These are phyloP conservation scores for Nitzschia putrida DNA, from an alignment of 108 stramenopile genomes.

Conservation along the genomic window DNA sequence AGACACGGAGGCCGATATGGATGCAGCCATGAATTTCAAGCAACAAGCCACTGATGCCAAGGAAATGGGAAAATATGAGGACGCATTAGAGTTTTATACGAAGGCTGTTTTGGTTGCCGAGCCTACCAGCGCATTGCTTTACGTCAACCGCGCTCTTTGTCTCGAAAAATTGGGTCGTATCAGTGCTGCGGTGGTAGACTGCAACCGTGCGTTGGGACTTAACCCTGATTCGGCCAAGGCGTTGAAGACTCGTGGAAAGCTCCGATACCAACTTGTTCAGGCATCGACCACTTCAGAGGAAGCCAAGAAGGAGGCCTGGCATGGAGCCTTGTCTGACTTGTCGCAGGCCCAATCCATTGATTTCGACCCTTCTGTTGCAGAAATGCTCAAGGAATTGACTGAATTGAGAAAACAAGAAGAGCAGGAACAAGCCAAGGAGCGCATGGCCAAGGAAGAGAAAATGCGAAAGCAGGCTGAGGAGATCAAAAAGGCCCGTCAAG, in stretches of 20 bases:
- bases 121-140: slow-evolving; percentile 74
- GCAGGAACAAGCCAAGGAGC: slow-evolving; percentile 55
- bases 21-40: slow-evolving; percentile 66
- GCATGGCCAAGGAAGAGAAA: slow-evolving; percentile 69
- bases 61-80: slow-evolving; percentile 49
- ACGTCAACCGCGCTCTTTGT: slow-evolving; percentile 80
- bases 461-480: slow-evolving; percentile 77
- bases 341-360: slow-evolving; percentile 79
- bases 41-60: slow-evolving; percentile 68
- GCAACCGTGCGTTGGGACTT: slow-evolving; percentile 64
- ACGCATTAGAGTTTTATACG: slow-evolving; percentile 71
- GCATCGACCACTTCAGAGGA: slow-evolving; percentile 14
- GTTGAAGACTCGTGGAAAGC: slow-evolving; percentile 70
- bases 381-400: slow-evolving; percentile 66
- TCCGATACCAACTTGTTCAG: slow-evolving; percentile 15
- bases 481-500: slow-evolving; percentile 68
- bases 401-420: slow-evolving; percentile 74
- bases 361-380: slow-evolving; percentile 82
- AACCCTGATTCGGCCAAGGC: slow-evolving; percentile 91
- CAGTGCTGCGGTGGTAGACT: slow-evolving; percentile 71
- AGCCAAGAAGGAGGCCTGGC: slow-evolving; percentile 51
- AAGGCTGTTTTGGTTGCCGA: slow-evolving; percentile 67
- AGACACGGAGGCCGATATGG: slow-evolving; percentile 55
- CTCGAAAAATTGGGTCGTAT: slow-evolving; percentile 64
- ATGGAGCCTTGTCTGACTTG: slow-evolving; percentile 43